Percentiles rank a stretch among this genome's conserved stretches.
These are phyloP conservation scores for Eucalyptus pumila DNA, from an alignment of 345 rosid species.

Conservation along the genomic window DNA sequence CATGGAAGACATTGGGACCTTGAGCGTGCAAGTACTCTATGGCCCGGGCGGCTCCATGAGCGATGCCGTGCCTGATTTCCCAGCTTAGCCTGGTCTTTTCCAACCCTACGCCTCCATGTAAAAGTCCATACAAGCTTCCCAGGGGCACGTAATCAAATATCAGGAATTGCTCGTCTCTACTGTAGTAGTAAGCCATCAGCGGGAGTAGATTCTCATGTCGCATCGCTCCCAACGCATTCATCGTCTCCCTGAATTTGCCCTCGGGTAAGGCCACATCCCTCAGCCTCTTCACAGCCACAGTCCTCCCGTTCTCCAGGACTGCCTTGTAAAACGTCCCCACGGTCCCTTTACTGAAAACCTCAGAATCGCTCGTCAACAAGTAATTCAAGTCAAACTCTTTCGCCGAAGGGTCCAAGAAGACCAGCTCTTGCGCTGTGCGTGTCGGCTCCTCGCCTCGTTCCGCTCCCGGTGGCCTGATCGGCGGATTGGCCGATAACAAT, in stretches of 20 bases:
- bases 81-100: constrained; percentile 40
- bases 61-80: too few species aligned
- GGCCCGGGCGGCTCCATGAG: too few species aligned
- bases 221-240: not conserved
- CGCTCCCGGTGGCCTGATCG: too few species aligned
- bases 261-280: not conserved
- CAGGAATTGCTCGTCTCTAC: too few species aligned
- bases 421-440: not conserved
- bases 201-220: not conserved
- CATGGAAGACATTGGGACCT: constrained; percentile 55
- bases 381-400: not conserved
- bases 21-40: not conserved
- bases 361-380: not conserved
- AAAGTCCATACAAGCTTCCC: too few species aligned
- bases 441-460: too few species aligned
- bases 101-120: too few species aligned
- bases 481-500: too few species aligned
- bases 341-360: not conserved
- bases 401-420: not conserved
- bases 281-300: not conserved
- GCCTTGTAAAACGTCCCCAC: not conserved
- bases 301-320: not conserved
- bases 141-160: too few species aligned
- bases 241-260: not conserved
- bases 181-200: not conserved